Conservation (phyloP, 352 stramenopile species). For the Pythium rishiriense region DNA sequence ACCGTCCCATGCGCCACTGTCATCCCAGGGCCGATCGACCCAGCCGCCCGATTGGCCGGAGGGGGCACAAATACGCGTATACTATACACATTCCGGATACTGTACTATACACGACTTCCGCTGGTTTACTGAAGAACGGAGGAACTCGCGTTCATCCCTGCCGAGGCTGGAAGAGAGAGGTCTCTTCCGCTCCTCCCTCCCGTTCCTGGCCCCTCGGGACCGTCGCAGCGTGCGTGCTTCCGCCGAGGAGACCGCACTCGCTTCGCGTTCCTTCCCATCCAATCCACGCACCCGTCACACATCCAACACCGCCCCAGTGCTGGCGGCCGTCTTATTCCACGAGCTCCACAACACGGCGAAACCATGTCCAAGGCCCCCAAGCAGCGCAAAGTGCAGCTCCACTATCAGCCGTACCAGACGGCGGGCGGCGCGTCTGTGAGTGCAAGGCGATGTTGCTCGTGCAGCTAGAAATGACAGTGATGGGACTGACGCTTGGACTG, state of each 20-base stretch:
- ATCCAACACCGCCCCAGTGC: background rate
- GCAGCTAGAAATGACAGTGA: too few species aligned
- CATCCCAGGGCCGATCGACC: background rate
- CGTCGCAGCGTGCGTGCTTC: background rate
- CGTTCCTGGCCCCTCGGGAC: background rate
- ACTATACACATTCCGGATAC: constrained; percentile 27
- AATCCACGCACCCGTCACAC: constrained; percentile 3
- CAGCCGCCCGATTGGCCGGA: constrained; percentile 17
- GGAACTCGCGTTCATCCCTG: background rate
- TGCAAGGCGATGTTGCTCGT: background rate
- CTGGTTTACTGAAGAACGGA: constrained; percentile 27
- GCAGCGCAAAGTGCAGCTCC: constrained; percentile 65
- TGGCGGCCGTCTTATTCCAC: background rate
- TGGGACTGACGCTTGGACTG: too few species aligned
- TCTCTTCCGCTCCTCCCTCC: background rate
- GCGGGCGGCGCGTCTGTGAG: constrained; percentile 3
- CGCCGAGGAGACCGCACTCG: too few species aligned
- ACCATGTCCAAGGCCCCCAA: constrained; percentile 84
- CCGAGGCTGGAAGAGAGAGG: background rate
- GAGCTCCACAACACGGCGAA: background rate
- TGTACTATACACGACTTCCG: background rate
- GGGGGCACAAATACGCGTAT: background rate
- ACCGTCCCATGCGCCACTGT: constrained; percentile 8
- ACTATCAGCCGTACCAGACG: constrained; percentile 84
- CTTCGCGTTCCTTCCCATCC: too few species aligned